Percentiles rank a stretch among this genome's conserved stretches.
These are phyloP conservation scores for Hericium erinaceus DNA, from an alignment of 768 basidiomycete genomes.

Conservation along the genomic window DNA sequence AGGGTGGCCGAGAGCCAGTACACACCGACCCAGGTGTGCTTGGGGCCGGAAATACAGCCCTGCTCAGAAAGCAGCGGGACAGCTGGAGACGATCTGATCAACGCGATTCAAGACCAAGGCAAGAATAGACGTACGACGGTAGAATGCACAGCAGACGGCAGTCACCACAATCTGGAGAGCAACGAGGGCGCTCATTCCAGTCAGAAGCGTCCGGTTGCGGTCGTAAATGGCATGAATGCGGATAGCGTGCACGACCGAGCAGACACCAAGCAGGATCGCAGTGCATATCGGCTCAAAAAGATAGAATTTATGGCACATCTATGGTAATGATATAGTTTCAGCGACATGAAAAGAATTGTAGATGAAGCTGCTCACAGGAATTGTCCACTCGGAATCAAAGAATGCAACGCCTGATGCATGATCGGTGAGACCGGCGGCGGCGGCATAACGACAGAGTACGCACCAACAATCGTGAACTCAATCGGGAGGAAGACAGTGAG, in stretches of 20 bases:
- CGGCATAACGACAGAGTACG: conserved; percentile 10
- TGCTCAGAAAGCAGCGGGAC: conserved; percentile 67
- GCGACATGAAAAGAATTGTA: not conserved
- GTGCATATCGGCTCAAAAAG: conserved; percentile 85
- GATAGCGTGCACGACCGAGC: conserved; percentile 69
- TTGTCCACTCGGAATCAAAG: conserved; percentile 66
- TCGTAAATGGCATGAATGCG: conserved; percentile 76
- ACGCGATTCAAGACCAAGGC: not conserved
- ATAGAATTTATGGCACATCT: conserved; percentile 64
- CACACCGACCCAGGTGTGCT: conserved; percentile 72
- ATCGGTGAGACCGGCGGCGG: conserved; percentile 1
- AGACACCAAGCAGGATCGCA: conserved; percentile 66
- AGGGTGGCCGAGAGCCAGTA: conserved; percentile 78
- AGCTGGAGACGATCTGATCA: conserved; percentile 27
- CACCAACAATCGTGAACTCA: conserved; percentile 72
- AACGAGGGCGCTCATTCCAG: conserved; percentile 47
- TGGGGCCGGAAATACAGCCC: conserved; percentile 81
- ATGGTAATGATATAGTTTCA: not conserved
- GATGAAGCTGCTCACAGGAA: conserved; percentile 29
- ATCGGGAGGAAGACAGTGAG: conserved; percentile 68
- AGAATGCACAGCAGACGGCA: conserved; percentile 71
- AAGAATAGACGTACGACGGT: conserved; percentile 44
- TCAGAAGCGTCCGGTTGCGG: conserved; percentile 45
- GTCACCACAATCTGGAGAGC: conserved; percentile 65
- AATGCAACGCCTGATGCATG: conserved; percentile 58